Base-by-base conservation (phyloP, 2,329 filamentous ascomycete species). In the Immersiporthe knoxdaviesiana region DNA sequence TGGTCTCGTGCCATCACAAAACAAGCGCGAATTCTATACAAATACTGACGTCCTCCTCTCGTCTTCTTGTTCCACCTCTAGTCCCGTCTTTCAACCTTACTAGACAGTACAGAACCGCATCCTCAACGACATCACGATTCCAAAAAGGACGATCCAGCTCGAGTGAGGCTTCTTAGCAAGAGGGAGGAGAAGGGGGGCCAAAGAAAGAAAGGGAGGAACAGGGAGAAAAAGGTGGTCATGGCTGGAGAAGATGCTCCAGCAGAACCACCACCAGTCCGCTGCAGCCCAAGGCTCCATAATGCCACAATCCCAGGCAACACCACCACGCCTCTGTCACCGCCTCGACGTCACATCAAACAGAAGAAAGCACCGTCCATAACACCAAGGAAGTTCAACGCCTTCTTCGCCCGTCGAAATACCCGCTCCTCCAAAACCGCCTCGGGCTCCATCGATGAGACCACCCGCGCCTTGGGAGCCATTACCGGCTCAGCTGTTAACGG, bases 291-390 rank as follows among this genome's bases (percentile, higher is more conserved):
- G 21, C 27, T 68, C 61, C 54, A 30, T 11, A 39, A 62, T 62
- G 67, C 59, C 39, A 27, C 73, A 64, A 70, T 75, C 69, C 72
- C 65, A 67, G 59, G 68, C 67, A 70, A 61, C 71, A 68, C 74
- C 71, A 69, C 74, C 44, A 10, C 24, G 21, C 68, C 76, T 62
- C 71, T 74, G 21, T 78, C 78, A 14, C 78, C 75, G 1, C 76
- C 74, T 16, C 68, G 71, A 59, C 67, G 68, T 47, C 66, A 73
- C 5, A 63, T 61, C 71, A 86, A 85, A 73, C 83, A 85, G 74
- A 80, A 79, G 71, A 80, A 83, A 24, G 81, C 83, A 68, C 82
- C 85, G 3, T 86, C 84, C 47, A 82, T 87, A 65, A 87, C 85
- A 3, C 85, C 85, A 68, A 79, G 84, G 72, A 86, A 85, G 74